Evolutionary conservation across 164 flowering plant genomes (phyloP), one percentile per base, ranked within the genome.

Genomic region (Sextonia rubra): DNA sequence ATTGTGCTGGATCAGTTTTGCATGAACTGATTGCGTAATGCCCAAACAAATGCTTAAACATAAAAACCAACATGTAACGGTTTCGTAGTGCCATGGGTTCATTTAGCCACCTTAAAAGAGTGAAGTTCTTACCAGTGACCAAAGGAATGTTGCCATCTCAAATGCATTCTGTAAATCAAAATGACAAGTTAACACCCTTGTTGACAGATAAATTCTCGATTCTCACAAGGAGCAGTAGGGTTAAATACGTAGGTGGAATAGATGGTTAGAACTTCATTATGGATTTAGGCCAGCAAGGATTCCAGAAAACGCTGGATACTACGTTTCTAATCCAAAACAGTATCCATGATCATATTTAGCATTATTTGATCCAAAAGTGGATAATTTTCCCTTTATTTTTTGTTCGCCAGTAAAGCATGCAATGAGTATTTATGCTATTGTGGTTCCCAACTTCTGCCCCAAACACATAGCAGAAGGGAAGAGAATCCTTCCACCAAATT

Each of bases 61-160:
- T 5, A 37, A 37, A 37, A 37, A 32, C 9, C 44, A 32, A 7
- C 44, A 37, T 37, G 44, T 37, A 37, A 37, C 2, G 0, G 11
- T 37, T 37, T 37, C 44, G 8, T 37, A 37, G 44, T 2, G 0
- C 44, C 44, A 37, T 37, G 8, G 8, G 8, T 37, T 37, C 44
- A 37, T 37, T 37, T 7, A 37, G 14, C n/a, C 58, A 52, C 58
- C 17, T 52, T 18, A 52, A 52, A 15, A 52, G 44, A 52, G 58
- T n/a, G 47, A 26, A 26, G 32, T 52, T 20, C 91, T 87, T 84
- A 94, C 98, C 92, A 89, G 70, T 24, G 95, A 91, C 98, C 98
- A 94, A 25, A 91, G 64, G 68, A 87, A 91, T 48, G 85, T 85
- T 75, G 98, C 91, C 98, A 94, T 89, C 81, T 91, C 96, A 78